phyloP scores from a whole-genome alignment of 495 filamentous ascomycete species.

The Tuber aestivum region DNA sequence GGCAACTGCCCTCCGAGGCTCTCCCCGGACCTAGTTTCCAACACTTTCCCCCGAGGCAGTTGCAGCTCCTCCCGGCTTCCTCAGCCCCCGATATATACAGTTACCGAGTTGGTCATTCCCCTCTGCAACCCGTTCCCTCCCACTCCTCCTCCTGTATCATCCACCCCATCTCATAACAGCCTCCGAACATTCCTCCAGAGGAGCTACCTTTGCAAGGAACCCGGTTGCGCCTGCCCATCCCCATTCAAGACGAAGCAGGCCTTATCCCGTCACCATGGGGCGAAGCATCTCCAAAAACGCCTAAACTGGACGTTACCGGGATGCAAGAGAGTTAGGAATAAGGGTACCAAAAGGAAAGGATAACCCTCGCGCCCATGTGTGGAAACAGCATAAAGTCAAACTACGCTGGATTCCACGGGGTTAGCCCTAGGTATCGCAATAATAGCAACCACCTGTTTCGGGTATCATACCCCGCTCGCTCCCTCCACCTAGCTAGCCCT shows the following conservation, averaged over 20 bases:
- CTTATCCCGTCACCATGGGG: conserved; percentile 8
- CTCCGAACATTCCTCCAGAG: neutral
- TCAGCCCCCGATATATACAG: neutral
- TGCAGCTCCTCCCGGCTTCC: neutral
- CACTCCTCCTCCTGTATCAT: no score
- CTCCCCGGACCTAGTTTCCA: neutral
- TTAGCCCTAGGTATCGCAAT: no score
- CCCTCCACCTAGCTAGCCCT: no score
- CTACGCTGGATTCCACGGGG: neutral
- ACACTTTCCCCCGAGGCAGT: neutral
- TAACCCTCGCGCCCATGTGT: conserved; percentile 6
- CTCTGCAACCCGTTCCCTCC: no score
- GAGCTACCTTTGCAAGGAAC: neutral
- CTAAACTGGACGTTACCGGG: neutral
- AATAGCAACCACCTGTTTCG: no score
- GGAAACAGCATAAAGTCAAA: neutral
- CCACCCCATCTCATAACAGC: neutral
- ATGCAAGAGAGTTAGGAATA: conserved; percentile 11
- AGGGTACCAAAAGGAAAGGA: conserved; percentile 11
- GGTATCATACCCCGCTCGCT: no score
- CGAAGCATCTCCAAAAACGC: neutral
- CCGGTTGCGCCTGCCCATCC: neutral
- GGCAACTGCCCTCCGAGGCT: neutral
- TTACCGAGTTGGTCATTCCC: neutral
- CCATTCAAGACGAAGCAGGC: conserved; percentile 3